A percentile compares a stretch with the other conserved stretches of the same genome.
Evolutionary conservation across 2,329 filamentous ascomycete genomes (phyloP).

Genomic region (Diaporthe australafricana): DNA sequence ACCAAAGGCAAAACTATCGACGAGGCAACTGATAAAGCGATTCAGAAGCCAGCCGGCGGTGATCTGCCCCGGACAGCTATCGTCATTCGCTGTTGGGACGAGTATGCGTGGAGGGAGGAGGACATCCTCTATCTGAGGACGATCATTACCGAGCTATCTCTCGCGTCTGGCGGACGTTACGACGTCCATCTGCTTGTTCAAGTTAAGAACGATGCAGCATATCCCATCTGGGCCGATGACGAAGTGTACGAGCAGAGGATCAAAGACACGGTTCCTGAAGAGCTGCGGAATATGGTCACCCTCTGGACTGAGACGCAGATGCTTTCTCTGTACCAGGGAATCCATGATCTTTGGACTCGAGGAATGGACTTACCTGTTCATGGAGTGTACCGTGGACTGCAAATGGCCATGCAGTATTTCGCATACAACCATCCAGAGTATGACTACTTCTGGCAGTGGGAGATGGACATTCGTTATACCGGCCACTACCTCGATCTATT

Average conservation of each 20-base stretch:
- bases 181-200: conserved; percentile 88
- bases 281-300: conserved; percentile 89
- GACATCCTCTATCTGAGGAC: conserved; percentile 86
- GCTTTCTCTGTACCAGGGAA: conserved; percentile 87
- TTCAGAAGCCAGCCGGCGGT: conserved; percentile 42
- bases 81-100: conserved; percentile 85
- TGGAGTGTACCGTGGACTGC: conserved; percentile 90
- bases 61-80: conserved; percentile 76
- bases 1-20: not conserved
- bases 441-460: conserved; percentile 94
- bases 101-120: conserved; percentile 82
- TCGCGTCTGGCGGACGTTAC: conserved; percentile 87
- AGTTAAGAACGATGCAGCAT: conserved; percentile 78
- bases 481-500: conserved; percentile 86
- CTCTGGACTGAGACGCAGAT: conserved; percentile 97
- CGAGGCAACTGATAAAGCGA: not conserved
- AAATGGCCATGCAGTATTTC: conserved; percentile 96
- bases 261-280: conserved; percentile 77
- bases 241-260: conserved; percentile 76
- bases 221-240: conserved; percentile 83
- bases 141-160: conserved; percentile 83
- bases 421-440: conserved; percentile 89
- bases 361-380: conserved; percentile 82
- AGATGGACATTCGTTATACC: conserved; percentile 92
- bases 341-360: conserved; percentile 79